Conservation (phyloP, 2,329 filamentous ascomycete species). For the Colletotrichum horii region DNA sequence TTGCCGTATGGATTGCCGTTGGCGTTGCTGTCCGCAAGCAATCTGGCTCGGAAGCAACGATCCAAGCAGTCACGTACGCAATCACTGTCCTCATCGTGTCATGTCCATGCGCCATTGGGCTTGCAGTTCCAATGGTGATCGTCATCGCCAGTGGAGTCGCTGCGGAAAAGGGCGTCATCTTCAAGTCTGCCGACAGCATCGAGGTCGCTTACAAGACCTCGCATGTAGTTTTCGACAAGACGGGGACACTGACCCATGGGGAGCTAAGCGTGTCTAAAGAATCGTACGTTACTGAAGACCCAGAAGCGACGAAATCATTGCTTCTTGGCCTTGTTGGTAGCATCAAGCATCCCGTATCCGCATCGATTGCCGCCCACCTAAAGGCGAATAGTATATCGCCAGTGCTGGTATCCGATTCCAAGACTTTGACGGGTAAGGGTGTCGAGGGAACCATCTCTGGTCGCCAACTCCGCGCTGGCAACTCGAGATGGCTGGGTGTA, state of each 20-base stretch:
- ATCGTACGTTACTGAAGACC: constrained; percentile 28
- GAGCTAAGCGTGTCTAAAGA: constrained; percentile 49
- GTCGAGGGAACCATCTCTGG: constrained; percentile 40
- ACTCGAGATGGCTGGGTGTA: constrained; percentile 52
- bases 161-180: constrained; percentile 68
- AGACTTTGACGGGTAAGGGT: constrained; percentile 50
- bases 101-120: constrained; percentile 79
- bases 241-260: constrained; percentile 73
- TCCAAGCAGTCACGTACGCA: constrained; percentile 71
- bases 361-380: constrained; percentile 49
- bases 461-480: constrained; percentile 49
- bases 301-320: background rate
- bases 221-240: constrained; percentile 82
- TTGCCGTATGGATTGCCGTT: constrained; percentile 70
- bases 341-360: constrained; percentile 58
- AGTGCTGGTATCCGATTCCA: constrained; percentile 31
- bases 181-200: constrained; percentile 69
- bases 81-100: constrained; percentile 78
- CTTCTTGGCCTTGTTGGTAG: constrained; percentile 34
- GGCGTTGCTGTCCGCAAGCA: constrained; percentile 46
- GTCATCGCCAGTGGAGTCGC: constrained; percentile 73
- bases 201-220: constrained; percentile 66
- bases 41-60: constrained; percentile 52
- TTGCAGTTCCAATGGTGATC: constrained; percentile 79
- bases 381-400: constrained; percentile 18